Evolutionary conservation across 495 filamentous ascomycete genomes (phyloP).

Genomic region (Massariosphaeria phaeospora): DNA sequence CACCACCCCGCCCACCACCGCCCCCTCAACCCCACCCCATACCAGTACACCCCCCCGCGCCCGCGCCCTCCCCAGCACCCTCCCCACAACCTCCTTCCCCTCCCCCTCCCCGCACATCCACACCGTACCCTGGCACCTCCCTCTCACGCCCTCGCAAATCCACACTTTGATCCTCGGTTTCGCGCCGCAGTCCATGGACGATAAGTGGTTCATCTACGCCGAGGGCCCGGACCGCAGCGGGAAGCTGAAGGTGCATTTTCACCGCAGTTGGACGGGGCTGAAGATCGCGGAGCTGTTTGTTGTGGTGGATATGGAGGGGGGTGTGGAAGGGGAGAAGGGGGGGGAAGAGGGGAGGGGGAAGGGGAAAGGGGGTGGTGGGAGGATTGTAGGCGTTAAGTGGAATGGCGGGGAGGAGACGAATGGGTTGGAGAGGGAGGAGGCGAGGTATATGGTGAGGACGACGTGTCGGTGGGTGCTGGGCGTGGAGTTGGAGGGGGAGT

Average conservation of each 20-base stretch:
- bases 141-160: conserved; percentile 16
- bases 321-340: conserved; percentile 18
- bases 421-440: conserved; percentile 18
- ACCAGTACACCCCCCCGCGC: not conserved
- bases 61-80: not conserved
- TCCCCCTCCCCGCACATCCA: not conserved
- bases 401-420: conserved; percentile 24
- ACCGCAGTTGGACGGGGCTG: conserved; percentile 27
- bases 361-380: conserved; percentile 22
- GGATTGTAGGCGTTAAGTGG: conserved; percentile 28
- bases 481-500: conserved; percentile 8
- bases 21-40: too few species aligned
- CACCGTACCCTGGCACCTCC: conserved; percentile 23
- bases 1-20: too few species aligned
- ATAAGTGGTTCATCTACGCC: conserved; percentile 32
- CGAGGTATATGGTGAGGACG: conserved; percentile 21
- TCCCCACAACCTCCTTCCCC: conserved; percentile 7
- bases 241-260: conserved; percentile 22
- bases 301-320: conserved; percentile 21
- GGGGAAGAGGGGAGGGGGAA: conserved; percentile 25
- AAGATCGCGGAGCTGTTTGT: conserved; percentile 28
- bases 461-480: conserved; percentile 24
- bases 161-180: conserved; percentile 24
- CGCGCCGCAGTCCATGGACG: conserved; percentile 19
- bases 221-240: conserved; percentile 25